Evolutionary conservation across 2,329 filamentous ascomycete genomes (phyloP).

Genomic region (Fusarium falciforme): DNA sequence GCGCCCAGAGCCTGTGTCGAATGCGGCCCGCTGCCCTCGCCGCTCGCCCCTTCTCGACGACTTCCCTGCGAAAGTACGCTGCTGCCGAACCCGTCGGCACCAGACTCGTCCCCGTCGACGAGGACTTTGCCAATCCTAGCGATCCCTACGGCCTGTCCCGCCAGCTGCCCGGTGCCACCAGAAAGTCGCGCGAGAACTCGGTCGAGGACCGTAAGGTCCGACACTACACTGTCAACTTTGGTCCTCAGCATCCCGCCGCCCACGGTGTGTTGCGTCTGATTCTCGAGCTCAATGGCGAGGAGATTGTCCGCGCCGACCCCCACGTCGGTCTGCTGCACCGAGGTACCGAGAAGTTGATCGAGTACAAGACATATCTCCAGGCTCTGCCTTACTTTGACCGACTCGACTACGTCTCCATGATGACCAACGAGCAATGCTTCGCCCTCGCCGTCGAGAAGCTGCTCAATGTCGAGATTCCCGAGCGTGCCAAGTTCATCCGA

Average conservation of each 20-base stretch:
- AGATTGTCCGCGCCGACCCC: slow-evolving; percentile 95
- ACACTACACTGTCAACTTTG: slow-evolving; percentile 99
- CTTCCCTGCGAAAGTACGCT: slow-evolving; percentile 71
- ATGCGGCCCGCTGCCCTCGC: slow-evolving; percentile 58
- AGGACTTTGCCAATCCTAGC: slow-evolving; percentile 68
- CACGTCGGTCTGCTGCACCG: slow-evolving; percentile 97
- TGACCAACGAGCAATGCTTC: slow-evolving; percentile 99
- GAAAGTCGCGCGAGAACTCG: slow-evolving; percentile 61
- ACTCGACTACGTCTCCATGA: slow-evolving; percentile 99
- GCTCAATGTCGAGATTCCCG: slow-evolving; percentile 94
- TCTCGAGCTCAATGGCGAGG: slow-evolving; percentile 96
- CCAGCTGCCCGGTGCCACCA: slow-evolving; percentile 55
- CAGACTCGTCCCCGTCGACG: slow-evolving; percentile 73
- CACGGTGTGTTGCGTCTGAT: slow-evolving; percentile 98
- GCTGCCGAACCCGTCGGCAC: slow-evolving; percentile 64
- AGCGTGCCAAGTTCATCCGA: slow-evolving; percentile 95
- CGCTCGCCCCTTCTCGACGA: slow-evolving; percentile 74
- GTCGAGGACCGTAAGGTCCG: slow-evolving; percentile 83
- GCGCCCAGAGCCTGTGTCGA: slow-evolving; percentile 73
- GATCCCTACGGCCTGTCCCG: slow-evolving; percentile 62
- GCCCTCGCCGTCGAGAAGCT: slow-evolving; percentile 97
- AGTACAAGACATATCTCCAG: slow-evolving; percentile 99
- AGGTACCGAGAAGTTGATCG: slow-evolving; percentile 99
- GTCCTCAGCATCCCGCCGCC: slow-evolving; percentile 96
- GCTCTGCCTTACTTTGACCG: slow-evolving; percentile 98